Evolutionary conservation across 805 yeast genomes (phyloP).

Genomic region (Saccharomycopsis javanensis): DNA sequence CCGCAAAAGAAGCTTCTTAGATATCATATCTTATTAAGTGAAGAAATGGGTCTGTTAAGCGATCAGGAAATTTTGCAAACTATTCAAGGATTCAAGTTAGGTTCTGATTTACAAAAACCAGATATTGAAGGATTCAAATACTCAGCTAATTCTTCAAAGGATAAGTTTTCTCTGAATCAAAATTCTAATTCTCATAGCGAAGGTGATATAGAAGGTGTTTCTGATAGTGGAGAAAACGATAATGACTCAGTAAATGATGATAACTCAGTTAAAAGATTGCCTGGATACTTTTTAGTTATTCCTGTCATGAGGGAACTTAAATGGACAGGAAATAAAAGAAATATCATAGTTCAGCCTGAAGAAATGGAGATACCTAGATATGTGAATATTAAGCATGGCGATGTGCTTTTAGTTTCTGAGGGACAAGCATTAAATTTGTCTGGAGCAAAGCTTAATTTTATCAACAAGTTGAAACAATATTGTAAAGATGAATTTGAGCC

Average conservation of each 20-base stretch:
- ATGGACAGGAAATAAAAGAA: conserved; percentile 13
- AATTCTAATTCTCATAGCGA: not conserved
- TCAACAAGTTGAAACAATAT: conserved; percentile 11
- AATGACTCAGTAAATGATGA: not conserved
- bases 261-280: not conserved
- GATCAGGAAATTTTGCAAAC: conserved; percentile 36
- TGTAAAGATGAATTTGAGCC: conserved; percentile 7
- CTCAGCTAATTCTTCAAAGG: not conserved
- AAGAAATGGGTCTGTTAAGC: conserved; percentile 30
- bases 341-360: conserved; percentile 4
- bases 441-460: conserved; percentile 7
- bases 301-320: conserved; percentile 7
- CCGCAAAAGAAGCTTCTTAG: not conserved
- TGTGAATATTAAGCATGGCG: conserved; percentile 10
- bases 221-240: not conserved
- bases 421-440: conserved; percentile 13
- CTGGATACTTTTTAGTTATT: conserved; percentile 12
- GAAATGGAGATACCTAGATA: conserved; percentile 8
- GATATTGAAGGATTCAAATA: conserved; percentile 5
- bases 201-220: not conserved
- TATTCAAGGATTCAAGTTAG: conserved; percentile 38
- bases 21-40: conserved; percentile 50
- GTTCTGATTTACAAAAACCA: conserved; percentile 37
- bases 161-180: not conserved
- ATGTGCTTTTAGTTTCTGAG: conserved; percentile 9